Base-by-base conservation (phyloP, 192 early-diverging fungal genomes). In the Coemansia sp. region DNA sequence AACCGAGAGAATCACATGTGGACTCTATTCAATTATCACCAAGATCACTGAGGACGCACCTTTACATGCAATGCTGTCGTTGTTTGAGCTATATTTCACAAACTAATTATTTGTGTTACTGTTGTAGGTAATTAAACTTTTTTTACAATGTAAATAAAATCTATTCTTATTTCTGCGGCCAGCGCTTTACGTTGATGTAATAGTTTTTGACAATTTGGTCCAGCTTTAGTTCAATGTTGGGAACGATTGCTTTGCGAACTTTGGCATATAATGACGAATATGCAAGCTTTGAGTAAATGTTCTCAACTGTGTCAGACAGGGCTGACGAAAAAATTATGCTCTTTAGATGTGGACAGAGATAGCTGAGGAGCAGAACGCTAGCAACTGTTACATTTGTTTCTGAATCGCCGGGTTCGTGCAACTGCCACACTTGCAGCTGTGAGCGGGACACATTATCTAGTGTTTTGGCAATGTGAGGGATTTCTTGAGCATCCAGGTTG, bases 391-490 rank as follows among this genome's bases (percentile, higher is more conserved):
- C 26, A 16, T 25, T 59, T 29, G 9, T 7, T 8, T 4, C 16
- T 4, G n/a, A 16, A 29, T 17, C 21, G 8, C 6, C 39, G 55
- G 10, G 27, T 12, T 23, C 23, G 0, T 41, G 38, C 21, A 59
- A 14, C 57, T 59, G n/a, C 57, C 57, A 59, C 16, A 59, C 23
- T 9, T 59, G 57, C 3, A 59, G 57, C 12, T 43, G 21, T 14
- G 57, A 45, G n/a, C 4, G 2, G 12, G 22, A 23, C 19, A 17
- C n/a, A 9, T 51, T 17, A 19, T 51, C 17, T 3, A 22, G n/a
- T 51, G 22, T 3, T 17, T 23, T 16, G 2, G 19, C 35, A n/a
- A 37, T 58, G n/a, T 23, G 22, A n/a, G 19, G 8, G 1, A 51
- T 23, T 7, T 51, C 9, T 51, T 14, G 49, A 5, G 19, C 19